A percentile compares a stretch with the other conserved stretches of the same genome.
Conservation (phyloP, 2,329 filamentous ascomycete species). For the Trichoderma semiorbis region DNA sequence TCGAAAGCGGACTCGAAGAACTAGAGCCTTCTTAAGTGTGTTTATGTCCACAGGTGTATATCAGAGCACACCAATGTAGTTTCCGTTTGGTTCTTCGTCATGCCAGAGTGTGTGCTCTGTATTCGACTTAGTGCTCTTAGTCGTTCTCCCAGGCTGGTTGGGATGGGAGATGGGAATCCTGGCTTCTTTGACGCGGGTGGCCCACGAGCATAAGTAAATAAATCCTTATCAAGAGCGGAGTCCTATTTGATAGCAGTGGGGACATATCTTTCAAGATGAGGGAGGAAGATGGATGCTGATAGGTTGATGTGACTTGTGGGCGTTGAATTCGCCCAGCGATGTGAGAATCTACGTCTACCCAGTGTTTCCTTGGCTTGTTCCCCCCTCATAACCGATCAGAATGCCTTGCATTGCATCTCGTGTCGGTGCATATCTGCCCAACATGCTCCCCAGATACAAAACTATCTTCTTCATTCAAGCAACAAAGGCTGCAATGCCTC, state of each 20-base stretch:
- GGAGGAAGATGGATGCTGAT: not conserved
- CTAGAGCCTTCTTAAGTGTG: not conserved
- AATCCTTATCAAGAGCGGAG: not conserved
- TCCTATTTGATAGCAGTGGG: not conserved
- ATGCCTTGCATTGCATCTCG: not conserved
- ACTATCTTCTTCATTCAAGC: not conserved
- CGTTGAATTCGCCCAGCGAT: not conserved
- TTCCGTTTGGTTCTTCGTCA: not conserved
- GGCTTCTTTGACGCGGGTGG: not conserved
- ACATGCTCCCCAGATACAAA: not conserved
- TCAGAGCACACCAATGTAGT: not conserved
- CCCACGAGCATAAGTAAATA: not conserved
- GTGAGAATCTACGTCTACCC: not conserved
- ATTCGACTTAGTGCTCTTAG: not conserved
- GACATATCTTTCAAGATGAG: not conserved
- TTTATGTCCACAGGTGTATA: not conserved
- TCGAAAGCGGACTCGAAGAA: not conserved
- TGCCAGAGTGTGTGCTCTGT: not conserved
- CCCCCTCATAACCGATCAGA: not conserved
- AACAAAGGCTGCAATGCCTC: not conserved
- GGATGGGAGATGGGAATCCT: not conserved
- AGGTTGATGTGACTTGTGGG: not conserved
- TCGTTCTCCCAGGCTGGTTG: not conserved
- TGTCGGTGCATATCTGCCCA: not conserved
- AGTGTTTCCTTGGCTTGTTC: not conserved